Evolutionary conservation across 495 filamentous ascomycete genomes (phyloP), one percentile per base, ranked within the genome.

Genomic region (Schizothecium vesticola): DNA sequence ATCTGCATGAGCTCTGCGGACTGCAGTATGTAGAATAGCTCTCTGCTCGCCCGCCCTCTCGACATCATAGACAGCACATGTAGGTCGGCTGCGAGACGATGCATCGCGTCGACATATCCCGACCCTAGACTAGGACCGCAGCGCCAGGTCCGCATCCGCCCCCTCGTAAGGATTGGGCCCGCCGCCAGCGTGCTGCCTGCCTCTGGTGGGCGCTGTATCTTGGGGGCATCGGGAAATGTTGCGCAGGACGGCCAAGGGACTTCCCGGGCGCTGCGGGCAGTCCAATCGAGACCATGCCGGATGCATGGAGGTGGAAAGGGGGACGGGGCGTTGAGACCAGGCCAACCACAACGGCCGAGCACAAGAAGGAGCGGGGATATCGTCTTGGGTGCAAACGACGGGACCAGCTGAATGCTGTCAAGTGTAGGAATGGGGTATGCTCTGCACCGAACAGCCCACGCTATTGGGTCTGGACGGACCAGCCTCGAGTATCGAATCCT

Each of bases 251-350:
- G 36, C 22, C 61, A 33, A 36, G 59, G 59, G 28, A 19, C 26
- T 33, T 25, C 23, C 63, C 51, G 26, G 43, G 43, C 16, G 43
- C 43, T 51, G 43, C 43, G 43, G 43, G 26, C 57, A 28, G 64
- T 29, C 60, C 68, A 66, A 69, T 63, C 56, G 63, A 66, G 16
- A 25, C 24, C 66, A 63, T 64, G n/a, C 64, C 60, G 61, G 66
- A 69, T 63, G 70, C 71, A 67, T 24, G 61, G 67, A 69, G 65
- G 33, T 59, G 67, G 65, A 72, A 70, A 70, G 64, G 72, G 67
- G 70, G 67, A 65, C 29, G 72, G 56, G 70, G 70, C 67, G 70
- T 67, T 64, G 71, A 73, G 64, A 71, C 68, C 58, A 61, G 36
- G 61, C 68, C 71, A 73, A 69, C 64, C 69, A 71, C 66, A 69